Evolutionary conservation across 192 early-diverging fungal species (phyloP), one percentile per base, ranked within the genome.

Genomic region (Entophlyctis luteolus): DNA sequence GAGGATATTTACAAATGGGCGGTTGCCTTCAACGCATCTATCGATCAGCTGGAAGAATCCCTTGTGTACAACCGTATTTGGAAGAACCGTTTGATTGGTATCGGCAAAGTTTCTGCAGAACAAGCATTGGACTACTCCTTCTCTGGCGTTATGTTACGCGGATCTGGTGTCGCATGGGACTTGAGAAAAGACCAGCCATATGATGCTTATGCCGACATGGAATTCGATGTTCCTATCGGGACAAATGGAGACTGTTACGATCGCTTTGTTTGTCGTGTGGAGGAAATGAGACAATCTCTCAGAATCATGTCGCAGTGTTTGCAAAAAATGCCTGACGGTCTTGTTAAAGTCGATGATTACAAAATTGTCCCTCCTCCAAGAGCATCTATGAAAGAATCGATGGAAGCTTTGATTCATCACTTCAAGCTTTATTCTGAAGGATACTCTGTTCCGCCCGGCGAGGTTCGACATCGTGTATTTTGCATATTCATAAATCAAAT

Each of bases 341-440:
- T 90, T 31, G 83, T 96, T 59, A 92, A 89, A 78, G 89, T 96
- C n/a, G 94, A 99, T 62, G 96, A 99, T 78, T 85, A 88, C 86
- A 99, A 99, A 88, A 90, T 99, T 59, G 77, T 90, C 10, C 95
- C 96, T 62, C 96, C 96, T 48, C 89, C 88, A 27, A 88, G 96
- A 60, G 86, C 87, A 22, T 77, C 81, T 71, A 99, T 99, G 96
- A 99, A 99, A 87, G 89, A 95, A 80, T 89, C 88, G 76, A 99
- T 99, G 96, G 96, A 99, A 77, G 93, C 94, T 3, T 78, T 99
- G 53, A 99, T 99, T 67, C 93, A 96, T 75, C 96, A 99, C 80
- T 99, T 99, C 78, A 99, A 99, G 81, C 82, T 97, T 32, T 99
- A 93, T 79, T 94, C 92, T 20, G 96, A 99, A 79, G 96, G 96